A percentile compares a stretch with the other conserved stretches of the same genome.
Evolutionary conservation across 495 filamentous ascomycete species (phyloP).

Genomic region (Annulohypoxylon stygium): DNA sequence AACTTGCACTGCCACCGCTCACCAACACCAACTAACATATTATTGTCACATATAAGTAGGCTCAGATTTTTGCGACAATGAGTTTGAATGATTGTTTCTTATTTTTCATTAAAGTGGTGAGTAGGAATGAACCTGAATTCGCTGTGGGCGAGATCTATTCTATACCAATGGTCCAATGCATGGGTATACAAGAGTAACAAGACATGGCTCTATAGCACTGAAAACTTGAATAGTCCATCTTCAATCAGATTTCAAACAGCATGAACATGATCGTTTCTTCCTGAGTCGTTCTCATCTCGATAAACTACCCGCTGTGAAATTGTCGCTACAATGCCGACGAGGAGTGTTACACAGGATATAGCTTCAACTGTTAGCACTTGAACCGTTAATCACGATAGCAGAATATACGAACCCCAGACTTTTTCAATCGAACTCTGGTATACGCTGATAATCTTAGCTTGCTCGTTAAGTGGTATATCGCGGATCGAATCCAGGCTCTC

Average conservation of each 20-base stretch:
- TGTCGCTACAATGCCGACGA: not conserved
- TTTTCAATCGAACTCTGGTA: conserved; percentile 4
- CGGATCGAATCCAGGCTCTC: conserved; percentile 8
- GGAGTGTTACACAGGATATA: conserved; percentile 7
- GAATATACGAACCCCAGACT: conserved; percentile 11
- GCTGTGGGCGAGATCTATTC: not conserved
- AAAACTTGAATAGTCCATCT: not conserved
- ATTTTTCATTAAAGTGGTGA: not conserved
- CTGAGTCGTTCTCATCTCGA: conserved; percentile 1
- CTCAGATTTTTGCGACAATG: no score
- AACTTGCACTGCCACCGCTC: conserved; percentile 28
- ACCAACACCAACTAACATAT: not conserved
- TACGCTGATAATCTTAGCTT: conserved; percentile 1
- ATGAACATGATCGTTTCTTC: not conserved
- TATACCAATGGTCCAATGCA: not conserved
- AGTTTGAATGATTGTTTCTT: not conserved
- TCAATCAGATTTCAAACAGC: not conserved
- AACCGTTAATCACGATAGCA: not conserved
- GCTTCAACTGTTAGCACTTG: conserved; percentile 4
- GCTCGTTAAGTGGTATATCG: not conserved
- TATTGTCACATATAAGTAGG: not conserved
- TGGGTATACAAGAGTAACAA: not conserved
- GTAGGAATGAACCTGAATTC: not conserved
- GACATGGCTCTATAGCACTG: not conserved
- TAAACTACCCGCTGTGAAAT: conserved; percentile 1